Evolutionary conservation across 352 stramenopile genomes (phyloP), one percentile per base, ranked within the genome.

Genomic region (Phytopythium ostracodes): DNA sequence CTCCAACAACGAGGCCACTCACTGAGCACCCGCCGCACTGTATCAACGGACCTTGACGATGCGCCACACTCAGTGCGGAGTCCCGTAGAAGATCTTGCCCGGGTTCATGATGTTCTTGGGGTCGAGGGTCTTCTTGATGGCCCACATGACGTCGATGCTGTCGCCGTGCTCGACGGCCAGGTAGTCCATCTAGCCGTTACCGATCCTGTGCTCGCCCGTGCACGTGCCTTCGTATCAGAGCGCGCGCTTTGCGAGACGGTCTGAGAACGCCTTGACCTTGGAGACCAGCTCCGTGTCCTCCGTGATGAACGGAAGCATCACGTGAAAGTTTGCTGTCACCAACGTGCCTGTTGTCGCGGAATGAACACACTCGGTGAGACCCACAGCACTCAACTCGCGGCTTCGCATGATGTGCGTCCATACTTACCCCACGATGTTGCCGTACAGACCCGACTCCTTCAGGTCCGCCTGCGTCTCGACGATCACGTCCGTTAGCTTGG

Each of bases 261-360:
- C 80, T 57, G 94, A 97, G 40, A 99, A 94, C 31, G 83, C 71
- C 56, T 91, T 81, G 43, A 98, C 82, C 63, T 91, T 89, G 27
- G 75, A 60, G 68, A 97, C 87, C 52, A 98, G 84, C 54, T 87
- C 73, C 9, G 82, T 70, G 60, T 99, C 77, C 56, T 96, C 78
- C 40, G 71, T 75, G 59, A 92, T 76, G 65, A 96, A 89, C 22
- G 97, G 92, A 51, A 99, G 74, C 71, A 99, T 98, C 47, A 96
- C 96, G 77, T 99, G 97, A 71, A 99, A 99, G 77, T 99, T n/a
- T 99, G 46, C 96, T 97, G 68, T 99, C 97, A 24, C 97, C 88
- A 2, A 96, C 84, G 64, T 40, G 35, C 8, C 35, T 40, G 35
- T 40, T 17, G 35, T 40, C 12, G 35, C 8, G 35, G 8, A 11